Conservation (phyloP, 495 filamentous ascomycete genomes). For the Lasiosphaeria ovina region DNA sequence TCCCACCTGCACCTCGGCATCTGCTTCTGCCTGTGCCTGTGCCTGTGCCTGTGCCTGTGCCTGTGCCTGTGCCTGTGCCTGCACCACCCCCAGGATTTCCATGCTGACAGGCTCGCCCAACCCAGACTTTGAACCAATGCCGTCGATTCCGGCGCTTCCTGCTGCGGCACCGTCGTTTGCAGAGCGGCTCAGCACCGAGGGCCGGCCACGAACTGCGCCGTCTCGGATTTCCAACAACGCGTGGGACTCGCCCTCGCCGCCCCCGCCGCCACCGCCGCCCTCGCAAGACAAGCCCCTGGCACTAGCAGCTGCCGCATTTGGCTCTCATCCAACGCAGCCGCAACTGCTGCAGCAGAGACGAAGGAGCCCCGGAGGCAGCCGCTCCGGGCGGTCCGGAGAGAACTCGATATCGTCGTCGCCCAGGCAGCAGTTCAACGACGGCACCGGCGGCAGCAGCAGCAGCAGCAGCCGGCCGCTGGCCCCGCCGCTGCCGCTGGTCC, state of each 20-base stretch:
- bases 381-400: not conserved
- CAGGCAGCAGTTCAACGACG: slow-evolving; percentile 1
- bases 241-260: no score
- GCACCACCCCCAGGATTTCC: no score
- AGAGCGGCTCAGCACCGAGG: slow-evolving; percentile 44
- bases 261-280: not conserved
- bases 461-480: slow-evolving; percentile 40
- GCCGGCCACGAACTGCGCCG: slow-evolving; percentile 37
- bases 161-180: slow-evolving; percentile 50
- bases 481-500: slow-evolving; percentile 51
- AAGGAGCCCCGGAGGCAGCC: not conserved
- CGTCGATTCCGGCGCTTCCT: slow-evolving; percentile 45
- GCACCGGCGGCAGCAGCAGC: not conserved
- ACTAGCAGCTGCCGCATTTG: slow-evolving; percentile 19
- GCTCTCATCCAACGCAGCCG: slow-evolving; percentile 20
- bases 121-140: slow-evolving; percentile 44
- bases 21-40: not conserved
- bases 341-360: slow-evolving; percentile 1
- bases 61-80: no score
- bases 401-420: not conserved
- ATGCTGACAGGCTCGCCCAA: slow-evolving; percentile 13
- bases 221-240: no score
- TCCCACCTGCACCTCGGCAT: not conserved
- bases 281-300: slow-evolving; percentile 19
- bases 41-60: no score